These are phyloP conservation scores for Saccharomyces hybrid DNA, from an alignment of 1,139 yeast species.

Conservation along the genomic window DNA sequence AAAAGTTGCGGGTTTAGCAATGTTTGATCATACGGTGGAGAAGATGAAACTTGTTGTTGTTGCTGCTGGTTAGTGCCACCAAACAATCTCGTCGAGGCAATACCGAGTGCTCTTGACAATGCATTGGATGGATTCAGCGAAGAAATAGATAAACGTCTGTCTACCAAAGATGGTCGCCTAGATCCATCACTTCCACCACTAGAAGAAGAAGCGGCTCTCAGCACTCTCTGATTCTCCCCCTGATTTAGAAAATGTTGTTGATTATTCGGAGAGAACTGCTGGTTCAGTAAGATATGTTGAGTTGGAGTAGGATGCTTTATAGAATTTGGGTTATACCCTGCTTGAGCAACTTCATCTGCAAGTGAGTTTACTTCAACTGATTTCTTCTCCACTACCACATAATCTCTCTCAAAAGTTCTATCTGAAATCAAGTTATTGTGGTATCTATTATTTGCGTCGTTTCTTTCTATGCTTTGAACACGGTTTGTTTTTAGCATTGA, in stretches of 20 bases:
- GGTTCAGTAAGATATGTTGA: neutral
- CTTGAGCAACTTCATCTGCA: constrained; percentile 80
- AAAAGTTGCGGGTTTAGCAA: constrained; percentile 24
- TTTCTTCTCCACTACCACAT: constrained; percentile 89
- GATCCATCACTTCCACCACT: constrained; percentile 24
- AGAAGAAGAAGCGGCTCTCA: constrained; percentile 10
- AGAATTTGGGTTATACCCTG: constrained; percentile 41
- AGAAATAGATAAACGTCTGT: constrained; percentile 56
- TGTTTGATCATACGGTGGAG: constrained; percentile 15
- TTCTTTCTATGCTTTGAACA: neutral
- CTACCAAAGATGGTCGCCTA: constrained; percentile 38
- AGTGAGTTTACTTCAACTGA: constrained; percentile 92
- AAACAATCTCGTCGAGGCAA: constrained; percentile 82
- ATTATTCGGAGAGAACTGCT: neutral
- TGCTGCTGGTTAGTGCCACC: constrained; percentile 38
- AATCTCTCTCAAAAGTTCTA: constrained; percentile 55
- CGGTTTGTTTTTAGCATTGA: no score
- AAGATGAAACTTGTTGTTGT: constrained; percentile 9
- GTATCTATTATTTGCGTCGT: neutral
- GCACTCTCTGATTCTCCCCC: neutral
- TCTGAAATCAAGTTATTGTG: constrained; percentile 9
- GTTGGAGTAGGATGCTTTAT: constrained; percentile 1
- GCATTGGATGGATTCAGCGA: constrained; percentile 81
- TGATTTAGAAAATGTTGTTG: constrained; percentile 1
- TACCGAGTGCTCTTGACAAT: constrained; percentile 73